Evolutionary conservation across 2,329 filamentous ascomycete species (phyloP), one percentile per base, ranked within the genome.

Genomic region (Diplodia intermedia): DNA sequence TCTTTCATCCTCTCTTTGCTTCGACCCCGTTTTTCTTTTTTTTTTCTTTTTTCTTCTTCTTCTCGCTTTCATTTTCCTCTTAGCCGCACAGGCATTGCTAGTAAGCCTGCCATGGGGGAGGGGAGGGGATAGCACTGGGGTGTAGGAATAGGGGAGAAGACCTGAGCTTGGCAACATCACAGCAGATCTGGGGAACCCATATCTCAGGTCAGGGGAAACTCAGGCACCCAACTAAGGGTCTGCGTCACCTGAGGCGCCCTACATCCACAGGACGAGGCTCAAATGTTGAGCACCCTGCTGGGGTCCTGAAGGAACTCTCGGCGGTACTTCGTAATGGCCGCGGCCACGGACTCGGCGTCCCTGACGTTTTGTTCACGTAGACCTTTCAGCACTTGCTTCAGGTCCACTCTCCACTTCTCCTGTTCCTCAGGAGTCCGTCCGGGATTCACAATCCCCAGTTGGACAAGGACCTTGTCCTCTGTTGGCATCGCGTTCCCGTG

Each of bases 401-500:
- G 71, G 47, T 78, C 79, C 52, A 76, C 74, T 36, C 77, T 79
- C 78, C 78, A 81, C 70, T 83, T 82, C 68, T 84, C 82, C 75
- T 86, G 86, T 70, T 89, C 85, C 69, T 88, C 85, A 72, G 86
- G 86, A 52, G 83, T 86, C 75, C 88, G 89, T 71, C 88, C 88
- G 70, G 79, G 78, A 50, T 89, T 88, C 54, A 87, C 84, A 56
- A 86, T 88, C 54, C 90, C 90, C 65, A 93, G 86, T 72, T 91
- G 88, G 68, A 91, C 84, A 71, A 93, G 86, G 71, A 93, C 89
- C 76, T 89, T 87, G 77, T 90, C 88, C 82, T 92, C 91, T 93
- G 80, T 67, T 70, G 38, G 68, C 60, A 69, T 70, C 68, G 68
- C 50, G 69, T 63, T 52, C 70, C 69, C 36, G 72, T 76, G 77